A percentile compares a stretch with the other conserved stretches of the same genome.
Evolutionary conservation across 495 filamentous ascomycete genomes (phyloP).

Genomic region (Lophiotrema nucula): DNA sequence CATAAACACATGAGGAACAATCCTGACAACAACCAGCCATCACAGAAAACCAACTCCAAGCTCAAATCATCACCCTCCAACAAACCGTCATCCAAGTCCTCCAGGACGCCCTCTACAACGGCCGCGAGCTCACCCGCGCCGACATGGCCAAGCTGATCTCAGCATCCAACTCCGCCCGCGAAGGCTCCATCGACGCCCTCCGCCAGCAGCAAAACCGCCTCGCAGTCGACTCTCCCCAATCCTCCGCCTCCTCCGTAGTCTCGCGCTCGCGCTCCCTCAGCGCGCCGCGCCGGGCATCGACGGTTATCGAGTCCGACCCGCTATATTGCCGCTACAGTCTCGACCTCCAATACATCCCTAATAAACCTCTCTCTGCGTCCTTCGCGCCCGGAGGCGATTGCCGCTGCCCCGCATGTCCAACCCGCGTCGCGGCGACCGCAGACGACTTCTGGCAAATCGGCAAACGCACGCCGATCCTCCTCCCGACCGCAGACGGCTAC

Average conservation of each 20-base stretch:
- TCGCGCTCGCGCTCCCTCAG: slow-evolving; percentile 10
- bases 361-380: slow-evolving; percentile 25
- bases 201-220: slow-evolving; percentile 31
- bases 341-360: slow-evolving; percentile 31
- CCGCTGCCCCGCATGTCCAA: slow-evolving; percentile 31
- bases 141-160: slow-evolving; percentile 35
- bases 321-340: slow-evolving; percentile 39
- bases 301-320: slow-evolving; percentile 12
- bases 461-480: slow-evolving; percentile 25
- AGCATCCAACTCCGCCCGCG: slow-evolving; percentile 36
- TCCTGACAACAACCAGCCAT: slow-evolving; percentile 25
- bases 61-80: slow-evolving; percentile 39
- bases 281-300: slow-evolving; percentile 12
- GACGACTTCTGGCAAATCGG: slow-evolving; percentile 36
- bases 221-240: slow-evolving; percentile 1
- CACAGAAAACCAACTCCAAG: slow-evolving; percentile 40
- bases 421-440: slow-evolving; percentile 14
- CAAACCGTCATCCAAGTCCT: slow-evolving; percentile 41
- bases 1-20: not conserved
- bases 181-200: slow-evolving; percentile 37
- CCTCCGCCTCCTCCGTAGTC: not conserved
- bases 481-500: slow-evolving; percentile 17
- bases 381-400: slow-evolving; percentile 34
- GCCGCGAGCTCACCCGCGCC: slow-evolving; percentile 28
- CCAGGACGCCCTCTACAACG: slow-evolving; percentile 37